Evolutionary conservation across 2,329 filamentous ascomycete species (phyloP).

Genomic region (Botrytis sinoallii): DNA sequence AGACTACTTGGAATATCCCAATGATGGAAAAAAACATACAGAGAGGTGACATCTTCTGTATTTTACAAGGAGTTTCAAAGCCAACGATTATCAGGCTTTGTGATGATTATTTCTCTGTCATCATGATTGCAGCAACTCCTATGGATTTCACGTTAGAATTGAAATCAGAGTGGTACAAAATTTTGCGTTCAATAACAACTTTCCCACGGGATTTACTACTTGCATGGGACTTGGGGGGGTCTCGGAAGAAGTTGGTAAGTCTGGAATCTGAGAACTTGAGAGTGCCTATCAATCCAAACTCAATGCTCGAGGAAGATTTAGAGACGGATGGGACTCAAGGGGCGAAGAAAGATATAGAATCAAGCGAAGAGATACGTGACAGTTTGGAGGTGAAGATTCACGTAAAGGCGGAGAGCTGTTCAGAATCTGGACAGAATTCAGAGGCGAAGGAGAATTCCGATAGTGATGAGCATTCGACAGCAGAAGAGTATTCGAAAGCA

Average conservation of each 20-base stretch:
- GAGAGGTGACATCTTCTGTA: neutral
- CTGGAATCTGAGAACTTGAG: too few relatives aligned
- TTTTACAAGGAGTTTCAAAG: neutral
- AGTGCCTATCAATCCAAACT: fast-evolving
- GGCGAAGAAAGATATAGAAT: too few relatives aligned
- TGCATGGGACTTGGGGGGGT: neutral
- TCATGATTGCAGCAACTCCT: neutral
- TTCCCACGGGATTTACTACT: neutral
- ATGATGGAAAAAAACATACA: neutral
- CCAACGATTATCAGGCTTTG: neutral
- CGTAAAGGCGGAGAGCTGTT: neutral
- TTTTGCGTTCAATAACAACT: neutral
- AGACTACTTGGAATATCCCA: neutral
- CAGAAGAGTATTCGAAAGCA: too few relatives aligned
- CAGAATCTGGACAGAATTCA: neutral
- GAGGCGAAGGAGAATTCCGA: neutral
- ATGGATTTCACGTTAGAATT: fast-evolving
- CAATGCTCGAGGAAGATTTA: fast-evolving
- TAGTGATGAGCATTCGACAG: too few relatives aligned
- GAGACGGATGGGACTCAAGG: fast-evolving
- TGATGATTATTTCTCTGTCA: neutral
- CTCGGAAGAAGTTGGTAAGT: neutral
- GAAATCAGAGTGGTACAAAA: too few relatives aligned
- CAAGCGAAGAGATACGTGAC: too few relatives aligned
- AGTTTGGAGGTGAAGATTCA: neutral